Percentiles rank a stretch among this genome's conserved stretches.
phyloP scores from a whole-genome alignment of 192 early-diverging fungal genomes.

The Backusella parvicylindrica region DNA sequence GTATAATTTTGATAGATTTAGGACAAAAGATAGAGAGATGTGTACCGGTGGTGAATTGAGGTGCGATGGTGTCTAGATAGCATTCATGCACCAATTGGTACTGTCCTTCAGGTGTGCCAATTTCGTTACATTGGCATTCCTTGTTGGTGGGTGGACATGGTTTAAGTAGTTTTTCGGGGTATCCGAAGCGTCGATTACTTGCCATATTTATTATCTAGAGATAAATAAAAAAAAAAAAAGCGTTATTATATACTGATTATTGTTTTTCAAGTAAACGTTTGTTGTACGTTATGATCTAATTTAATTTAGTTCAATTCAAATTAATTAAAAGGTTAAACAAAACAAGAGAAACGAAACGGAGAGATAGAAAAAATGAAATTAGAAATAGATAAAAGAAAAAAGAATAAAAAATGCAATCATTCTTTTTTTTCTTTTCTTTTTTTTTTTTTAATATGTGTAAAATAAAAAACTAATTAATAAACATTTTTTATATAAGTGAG shows the following conservation, averaged over 20 bases:
- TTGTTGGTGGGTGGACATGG: neutral
- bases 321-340: neutral
- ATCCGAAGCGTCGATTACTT: neutral
- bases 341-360: neutral
- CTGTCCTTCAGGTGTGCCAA: neutral
- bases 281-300: neutral
- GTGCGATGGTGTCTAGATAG: neutral
- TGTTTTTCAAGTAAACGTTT: neutral
- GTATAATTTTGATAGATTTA: neutral
- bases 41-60: conserved; percentile 4
- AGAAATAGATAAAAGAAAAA: neutral
- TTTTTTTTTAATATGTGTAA: neutral
- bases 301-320: neutral
- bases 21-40: neutral
- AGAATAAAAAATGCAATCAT: neutral
- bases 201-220: neutral
- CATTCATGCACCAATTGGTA: neutral
- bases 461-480: neutral
- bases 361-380: neutral
- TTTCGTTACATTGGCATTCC: neutral
- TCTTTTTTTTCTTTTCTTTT: conserved; percentile 3
- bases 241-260: neutral
- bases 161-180: neutral
- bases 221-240: neutral
- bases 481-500: neutral